Evolutionary conservation across 257 asterid species (phyloP), one percentile per base, ranked within the genome.

Genomic region (Solanum etuberosum): DNA sequence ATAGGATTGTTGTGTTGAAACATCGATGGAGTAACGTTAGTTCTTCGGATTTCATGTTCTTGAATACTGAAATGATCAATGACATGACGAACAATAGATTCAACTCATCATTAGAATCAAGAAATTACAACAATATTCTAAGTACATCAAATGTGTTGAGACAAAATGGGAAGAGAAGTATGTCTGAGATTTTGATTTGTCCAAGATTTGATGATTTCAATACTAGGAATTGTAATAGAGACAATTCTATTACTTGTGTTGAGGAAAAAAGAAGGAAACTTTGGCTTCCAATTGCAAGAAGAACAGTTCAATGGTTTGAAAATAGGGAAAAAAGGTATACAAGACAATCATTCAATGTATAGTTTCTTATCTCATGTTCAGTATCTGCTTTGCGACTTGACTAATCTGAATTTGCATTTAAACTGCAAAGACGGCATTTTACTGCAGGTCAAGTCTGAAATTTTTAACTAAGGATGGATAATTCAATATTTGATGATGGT

Each of bases 241-340:
- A 87, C 46, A 72, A 78, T 5, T 16, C 77, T 14, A 27, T 14
- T 14, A 29, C 76, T 13, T 80, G 81, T 86, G 23, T 12, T 11
- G 48, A 65, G 71, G 98, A 94, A 67, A 91, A 89, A 29, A 86
- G 63, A 70, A 93, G 94, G 85, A 93, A 90, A 59, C 74, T 91
- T 31, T 96, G 99, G 99, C 86, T 94, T n/a, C 97, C 98, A 40
- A 95, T 96, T 87, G 99, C 96, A 18, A 92, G 89, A 83, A 94
- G 95, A 91, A 96, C 98, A 87, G 95, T 91, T 18, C 87, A 90
- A 21, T 95, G 98, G 99, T 95, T 94, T 92, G 95, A 92, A 12
- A 91, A 91, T 89, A 94, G 98, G 86, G 95, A 96, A 73, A 78
- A 83, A 89, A 89, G 90, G 46, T 70, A 91, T 63, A 21, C 86